Evolutionary conservation across 2,329 filamentous ascomycete species (phyloP).

Genomic region (Xylaria multiplex): DNA sequence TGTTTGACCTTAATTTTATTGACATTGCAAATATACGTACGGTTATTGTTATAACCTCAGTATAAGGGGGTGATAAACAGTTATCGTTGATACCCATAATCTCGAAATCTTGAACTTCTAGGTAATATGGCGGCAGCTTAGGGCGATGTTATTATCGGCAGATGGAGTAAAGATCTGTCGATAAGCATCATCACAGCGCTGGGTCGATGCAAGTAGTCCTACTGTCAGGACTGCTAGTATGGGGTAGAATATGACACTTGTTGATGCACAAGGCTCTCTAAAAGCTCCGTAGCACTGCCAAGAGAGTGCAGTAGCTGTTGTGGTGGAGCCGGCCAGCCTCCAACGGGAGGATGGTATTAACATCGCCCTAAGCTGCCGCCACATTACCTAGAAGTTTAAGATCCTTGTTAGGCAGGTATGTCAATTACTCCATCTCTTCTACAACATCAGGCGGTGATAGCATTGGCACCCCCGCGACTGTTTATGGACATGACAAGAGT

Average conservation of each 20-base stretch:
- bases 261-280: not conserved
- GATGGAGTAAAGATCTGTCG: slow-evolving; percentile 18
- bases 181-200: slow-evolving; percentile 11
- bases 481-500: too few species aligned
- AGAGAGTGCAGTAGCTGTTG: slow-evolving; percentile 3
- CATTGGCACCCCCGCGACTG: too few species aligned
- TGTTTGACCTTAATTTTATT: too few species aligned
- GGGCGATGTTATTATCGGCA: slow-evolving; percentile 14
- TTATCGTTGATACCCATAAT: too few species aligned
- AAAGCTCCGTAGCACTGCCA: not conserved
- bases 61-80: too few species aligned
- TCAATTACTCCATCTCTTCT: too few species aligned
- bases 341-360: slow-evolving; percentile 17
- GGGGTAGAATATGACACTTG: too few species aligned
- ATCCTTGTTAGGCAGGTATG: too few species aligned
- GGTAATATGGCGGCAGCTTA: slow-evolving; percentile 6
- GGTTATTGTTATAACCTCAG: too few species aligned
- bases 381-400: not conserved
- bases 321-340: slow-evolving; percentile 12
- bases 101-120: not conserved
- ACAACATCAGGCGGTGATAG: too few species aligned
- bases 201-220: slow-evolving; percentile 8
- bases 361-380: slow-evolving; percentile 13
- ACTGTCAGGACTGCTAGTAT: slow-evolving; percentile 9
- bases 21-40: too few species aligned